Conservation (phyloP, 345 rosid species). For the Gossypium longicalyx region DNA sequence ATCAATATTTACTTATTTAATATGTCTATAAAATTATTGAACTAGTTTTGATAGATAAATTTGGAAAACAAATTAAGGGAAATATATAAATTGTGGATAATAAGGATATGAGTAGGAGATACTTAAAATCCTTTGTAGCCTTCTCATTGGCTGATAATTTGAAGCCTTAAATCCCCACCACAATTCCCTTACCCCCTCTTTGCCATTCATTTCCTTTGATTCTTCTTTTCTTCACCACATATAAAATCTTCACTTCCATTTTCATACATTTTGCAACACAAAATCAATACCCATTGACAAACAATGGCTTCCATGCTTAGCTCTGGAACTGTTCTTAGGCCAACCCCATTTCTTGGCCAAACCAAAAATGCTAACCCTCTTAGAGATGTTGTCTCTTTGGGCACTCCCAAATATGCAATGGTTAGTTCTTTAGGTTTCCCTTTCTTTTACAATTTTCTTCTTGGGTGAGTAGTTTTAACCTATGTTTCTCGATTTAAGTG, state of each 20-base stretch:
- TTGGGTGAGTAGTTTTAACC: neutral
- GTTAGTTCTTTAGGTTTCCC: conserved; percentile 22
- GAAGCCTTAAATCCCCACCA: conserved; percentile 36
- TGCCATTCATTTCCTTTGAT: conserved; percentile 24
- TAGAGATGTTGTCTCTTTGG: conserved; percentile 63
- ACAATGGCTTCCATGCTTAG: conserved; percentile 54
- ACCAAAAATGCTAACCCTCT: conserved; percentile 54
- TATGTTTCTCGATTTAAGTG: neutral
- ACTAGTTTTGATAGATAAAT: accelerated
- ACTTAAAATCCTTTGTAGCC: conserved; percentile 54
- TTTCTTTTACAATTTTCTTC: neutral
- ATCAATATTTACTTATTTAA: too few species aligned
- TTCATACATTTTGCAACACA: neutral
- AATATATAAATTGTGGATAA: conserved; percentile 54
- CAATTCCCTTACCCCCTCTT: conserved; percentile 20
- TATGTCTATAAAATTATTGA: too few species aligned
- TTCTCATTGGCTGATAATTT: conserved; percentile 49
- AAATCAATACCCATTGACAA: neutral
- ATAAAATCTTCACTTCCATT: conserved; percentile 17
- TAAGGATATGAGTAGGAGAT: conserved; percentile 56
- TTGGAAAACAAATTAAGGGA: too few species aligned
- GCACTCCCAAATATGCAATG: conserved; percentile 70
- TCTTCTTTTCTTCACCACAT: conserved; percentile 17
- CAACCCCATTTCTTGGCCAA: conserved; percentile 75
- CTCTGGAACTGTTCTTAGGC: conserved; percentile 59